A percentile compares a stretch with the other conserved stretches of the same genome.
Evolutionary conservation across 2,329 filamentous ascomycete genomes (phyloP).

Genomic region (Scortechinia acanthostroma): DNA sequence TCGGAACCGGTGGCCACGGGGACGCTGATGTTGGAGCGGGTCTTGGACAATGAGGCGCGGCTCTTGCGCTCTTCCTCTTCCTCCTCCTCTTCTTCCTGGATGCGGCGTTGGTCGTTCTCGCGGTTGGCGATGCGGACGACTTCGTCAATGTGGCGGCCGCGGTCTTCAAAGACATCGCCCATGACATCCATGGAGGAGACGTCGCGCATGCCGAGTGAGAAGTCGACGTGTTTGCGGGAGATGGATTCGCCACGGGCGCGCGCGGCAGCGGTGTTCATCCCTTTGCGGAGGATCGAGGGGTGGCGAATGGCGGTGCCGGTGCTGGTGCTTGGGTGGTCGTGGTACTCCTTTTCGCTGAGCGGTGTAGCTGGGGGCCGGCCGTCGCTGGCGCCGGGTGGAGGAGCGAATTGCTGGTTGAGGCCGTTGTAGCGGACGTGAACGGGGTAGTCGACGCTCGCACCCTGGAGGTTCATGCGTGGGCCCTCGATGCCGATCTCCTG

Average conservation of each 20-base stretch:
- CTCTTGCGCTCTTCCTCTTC: background rate
- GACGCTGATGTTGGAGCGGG: no score
- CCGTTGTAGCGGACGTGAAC: background rate
- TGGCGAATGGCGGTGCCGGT: conserved; percentile 12
- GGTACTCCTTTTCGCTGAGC: background rate
- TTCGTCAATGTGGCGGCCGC: background rate
- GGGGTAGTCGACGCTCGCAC: background rate
- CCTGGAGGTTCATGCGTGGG: conserved; percentile 1
- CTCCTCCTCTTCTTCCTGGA: conserved; percentile 1
- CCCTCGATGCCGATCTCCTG: conserved; percentile 59
- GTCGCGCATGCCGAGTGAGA: conserved; percentile 61
- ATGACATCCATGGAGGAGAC: conserved; percentile 48
- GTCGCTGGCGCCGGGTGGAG: background rate
- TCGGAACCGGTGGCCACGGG: no score
- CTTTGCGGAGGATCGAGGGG: conserved; percentile 45
- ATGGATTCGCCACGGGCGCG: conserved; percentile 48
- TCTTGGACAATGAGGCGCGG: background rate
- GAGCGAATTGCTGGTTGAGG: no score
- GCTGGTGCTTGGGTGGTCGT: background rate
- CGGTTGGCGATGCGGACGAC: background rate
- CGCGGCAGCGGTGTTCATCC: conserved; percentile 23
- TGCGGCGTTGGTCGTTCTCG: background rate
- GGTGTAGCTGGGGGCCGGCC: background rate
- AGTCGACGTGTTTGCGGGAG: conserved; percentile 57
- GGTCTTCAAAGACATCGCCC: conserved; percentile 58